Percentiles rank a stretch among this genome's conserved stretches.
These are phyloP conservation scores for Paralagenidium karlingii DNA, from an alignment of 352 stramenopile genomes.

Conservation along the genomic window DNA sequence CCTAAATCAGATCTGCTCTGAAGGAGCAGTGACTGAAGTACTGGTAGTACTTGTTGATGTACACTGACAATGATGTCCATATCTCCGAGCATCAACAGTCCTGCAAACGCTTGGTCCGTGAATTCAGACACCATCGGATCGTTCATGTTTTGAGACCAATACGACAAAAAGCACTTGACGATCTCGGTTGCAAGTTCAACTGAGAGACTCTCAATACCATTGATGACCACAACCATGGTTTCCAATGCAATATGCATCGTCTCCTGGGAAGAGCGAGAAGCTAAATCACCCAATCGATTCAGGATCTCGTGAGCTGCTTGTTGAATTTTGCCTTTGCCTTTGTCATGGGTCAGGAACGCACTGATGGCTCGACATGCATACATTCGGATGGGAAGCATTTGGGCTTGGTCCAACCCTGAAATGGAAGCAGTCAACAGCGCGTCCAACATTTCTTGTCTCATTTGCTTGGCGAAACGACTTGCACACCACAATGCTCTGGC, in stretches of 20 bases:
- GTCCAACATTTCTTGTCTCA: slow-evolving; percentile 59
- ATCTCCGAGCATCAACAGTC: slow-evolving; percentile 51
- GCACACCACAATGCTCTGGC: slow-evolving; percentile 72
- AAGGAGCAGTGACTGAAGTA: slow-evolving; percentile 31
- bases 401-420: slow-evolving; percentile 48
- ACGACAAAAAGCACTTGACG: slow-evolving; percentile 44
- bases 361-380: slow-evolving; percentile 69
- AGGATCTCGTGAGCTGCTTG: slow-evolving; percentile 34
- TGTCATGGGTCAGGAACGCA: slow-evolving; percentile 46
- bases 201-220: background rate
- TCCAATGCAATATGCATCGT: slow-evolving; percentile 70
- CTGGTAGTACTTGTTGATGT: slow-evolving; percentile 49
- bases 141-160: slow-evolving; percentile 60
- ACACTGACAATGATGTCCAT: slow-evolving; percentile 35
- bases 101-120: slow-evolving; percentile 50
- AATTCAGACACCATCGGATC: slow-evolving; percentile 63
- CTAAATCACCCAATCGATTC: slow-evolving; percentile 40
- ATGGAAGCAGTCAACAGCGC: slow-evolving; percentile 61
- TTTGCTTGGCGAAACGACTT: slow-evolving; percentile 49
- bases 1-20: slow-evolving; percentile 33
- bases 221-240: slow-evolving; percentile 44
- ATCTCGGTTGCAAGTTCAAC: slow-evolving; percentile 22
- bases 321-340: slow-evolving; percentile 38
- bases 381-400: slow-evolving; percentile 64
- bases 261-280: slow-evolving; percentile 42